phyloP scores from a whole-genome alignment of 441 rosid species.

The Oxalis stricta region DNA sequence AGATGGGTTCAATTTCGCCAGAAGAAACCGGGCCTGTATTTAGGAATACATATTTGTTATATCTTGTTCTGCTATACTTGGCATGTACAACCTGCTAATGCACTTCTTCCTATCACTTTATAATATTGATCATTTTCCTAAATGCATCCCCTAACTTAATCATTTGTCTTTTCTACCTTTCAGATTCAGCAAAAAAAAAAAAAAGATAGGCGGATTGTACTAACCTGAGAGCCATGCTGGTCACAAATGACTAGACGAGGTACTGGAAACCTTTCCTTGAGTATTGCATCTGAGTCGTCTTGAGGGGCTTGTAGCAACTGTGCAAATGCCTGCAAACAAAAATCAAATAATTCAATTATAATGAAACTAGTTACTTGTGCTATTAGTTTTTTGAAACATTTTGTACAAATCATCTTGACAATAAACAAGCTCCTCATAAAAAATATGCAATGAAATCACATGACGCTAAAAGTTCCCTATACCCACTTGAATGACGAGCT shows the following conservation, averaged over 20 bases:
- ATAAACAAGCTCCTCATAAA: too few species aligned
- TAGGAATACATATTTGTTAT: too few species aligned
- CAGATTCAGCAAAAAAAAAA: too few species aligned
- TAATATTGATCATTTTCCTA: not conserved
- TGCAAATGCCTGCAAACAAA: conserved; percentile 45
- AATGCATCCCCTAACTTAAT: not conserved
- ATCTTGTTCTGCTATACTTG: not conserved
- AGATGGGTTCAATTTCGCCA: conserved; percentile 84
- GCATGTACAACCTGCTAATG: not conserved
- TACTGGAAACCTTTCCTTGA: conserved; percentile 74
- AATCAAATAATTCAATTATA: conserved; percentile 3
- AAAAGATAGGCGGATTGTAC: not conserved
- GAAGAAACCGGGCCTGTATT: conserved; percentile 77
- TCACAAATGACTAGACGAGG: conserved; percentile 84
- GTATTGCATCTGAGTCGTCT: conserved; percentile 39
- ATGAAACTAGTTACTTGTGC: too few species aligned
- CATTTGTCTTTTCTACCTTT: not conserved
- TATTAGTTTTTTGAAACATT: too few species aligned
- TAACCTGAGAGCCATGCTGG: conserved; percentile 93
- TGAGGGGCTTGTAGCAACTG: conserved; percentile 64
- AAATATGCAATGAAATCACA: too few species aligned
- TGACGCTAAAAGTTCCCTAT: too few species aligned
- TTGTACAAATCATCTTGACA: too few species aligned
- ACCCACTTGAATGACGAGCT: too few species aligned
- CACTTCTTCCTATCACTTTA: not conserved